Base-by-base conservation (phyloP, 257 asterid species). In the Nicotiana paniculata region DNA sequence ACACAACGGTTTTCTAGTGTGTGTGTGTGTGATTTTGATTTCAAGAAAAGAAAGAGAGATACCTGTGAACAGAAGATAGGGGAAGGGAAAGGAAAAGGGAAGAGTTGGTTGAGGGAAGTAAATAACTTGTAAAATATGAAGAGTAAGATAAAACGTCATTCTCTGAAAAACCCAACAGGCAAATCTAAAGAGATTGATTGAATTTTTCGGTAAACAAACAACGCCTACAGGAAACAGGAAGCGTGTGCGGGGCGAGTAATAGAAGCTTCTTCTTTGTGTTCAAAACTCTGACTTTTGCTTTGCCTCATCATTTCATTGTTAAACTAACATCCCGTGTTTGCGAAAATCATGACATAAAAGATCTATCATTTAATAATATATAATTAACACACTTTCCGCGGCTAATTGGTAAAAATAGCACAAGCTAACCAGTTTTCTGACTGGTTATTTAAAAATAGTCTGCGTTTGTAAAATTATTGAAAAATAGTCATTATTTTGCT, bases 171-270 rank as follows among this genome's bases (percentile, higher is more conserved):
- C 4, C 39, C n/a, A 64, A 28, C 2, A 62, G 26, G 17, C 33
- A 62, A 62, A 30, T 30, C 3, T 1, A 54, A 24, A 15, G 43
- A 26, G 17, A 51, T 48, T 75, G 80, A 48, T 53, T 53, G 18
- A 53, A 74, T n/a, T 26, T 5, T 66, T 51, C 8, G 83, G 83
- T 67, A 81, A 81, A 81, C 83, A 65, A 80, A 80, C 83, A 66
- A 66, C 78, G 66, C 83, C 78, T 30, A 79, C 21, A 15, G 17
- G 17, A 62, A 79, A 63, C 26, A 43, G 43, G 59, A 79, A 79
- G 76, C 76, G 82, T 79, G 82, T 79, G 46, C 15, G 9, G 46
- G 3, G 3, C 6, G 5, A 21, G 55, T 30, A 37, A 21, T 24
- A 32, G 79, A 72, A 72, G 46, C 64, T 51, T 26, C 79, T 74